Evolutionary conservation across 768 basidiomycete species (phyloP).

Genomic region (Trametes cingulata): DNA sequence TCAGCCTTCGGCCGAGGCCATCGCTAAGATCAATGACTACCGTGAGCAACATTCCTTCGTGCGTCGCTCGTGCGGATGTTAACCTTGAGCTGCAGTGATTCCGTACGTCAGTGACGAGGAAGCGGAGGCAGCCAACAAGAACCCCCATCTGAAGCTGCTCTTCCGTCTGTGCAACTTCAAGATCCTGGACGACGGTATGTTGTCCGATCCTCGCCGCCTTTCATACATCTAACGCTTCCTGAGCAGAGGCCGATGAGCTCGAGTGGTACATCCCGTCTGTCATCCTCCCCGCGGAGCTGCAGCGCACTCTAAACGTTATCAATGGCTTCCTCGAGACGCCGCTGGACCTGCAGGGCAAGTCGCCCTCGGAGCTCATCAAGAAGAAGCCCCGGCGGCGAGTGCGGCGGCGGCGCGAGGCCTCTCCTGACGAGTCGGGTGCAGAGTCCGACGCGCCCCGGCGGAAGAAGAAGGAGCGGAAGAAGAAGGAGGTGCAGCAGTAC

Average conservation of each 20-base stretch:
- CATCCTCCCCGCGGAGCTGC: conserved; percentile 67
- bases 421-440: conserved; percentile 47
- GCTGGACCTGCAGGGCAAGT: conserved; percentile 78
- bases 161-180: conserved; percentile 78
- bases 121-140: conserved; percentile 73
- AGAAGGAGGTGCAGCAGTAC: conserved; percentile 71
- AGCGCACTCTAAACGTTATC: conserved; percentile 72
- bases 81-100: conserved; percentile 51
- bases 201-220: neutral
- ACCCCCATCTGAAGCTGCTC: conserved; percentile 80
- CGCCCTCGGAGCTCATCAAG: conserved; percentile 65
- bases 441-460: conserved; percentile 37
- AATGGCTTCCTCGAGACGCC: conserved; percentile 82
- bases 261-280: conserved; percentile 84
- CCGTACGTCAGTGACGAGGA: conserved; percentile 75
- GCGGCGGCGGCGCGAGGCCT: conserved; percentile 52
- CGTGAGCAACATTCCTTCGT: conserved; percentile 46
- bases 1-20: conserved; percentile 67
- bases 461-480: conserved; percentile 47
- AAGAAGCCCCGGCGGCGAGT: conserved; percentile 57
- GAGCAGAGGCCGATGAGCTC: conserved; percentile 63
- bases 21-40: conserved; percentile 71
- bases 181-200: conserved; percentile 62
- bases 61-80: neutral
- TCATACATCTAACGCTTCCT: neutral